Evolutionary conservation across 768 basidiomycete species (phyloP), one percentile per base, ranked within the genome.

Genomic region (Kwoniella dendrophila): DNA sequence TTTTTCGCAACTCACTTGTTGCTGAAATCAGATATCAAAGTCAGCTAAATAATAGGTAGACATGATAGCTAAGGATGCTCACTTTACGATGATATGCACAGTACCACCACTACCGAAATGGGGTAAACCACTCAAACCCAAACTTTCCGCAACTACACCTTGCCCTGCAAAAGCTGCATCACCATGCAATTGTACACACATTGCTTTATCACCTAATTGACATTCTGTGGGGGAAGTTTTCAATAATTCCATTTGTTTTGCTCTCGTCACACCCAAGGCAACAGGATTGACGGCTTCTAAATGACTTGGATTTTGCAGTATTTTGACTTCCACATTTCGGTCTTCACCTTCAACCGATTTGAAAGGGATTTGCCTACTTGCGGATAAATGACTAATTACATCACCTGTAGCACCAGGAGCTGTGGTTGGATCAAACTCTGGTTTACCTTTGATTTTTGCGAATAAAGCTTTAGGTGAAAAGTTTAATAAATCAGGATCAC

Each of bases 121-220:
- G 1, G 93, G 93, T 30, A 96, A 81, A 71, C 91, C 89, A 70
- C 90, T 92, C 56, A 95, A 80, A 4, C 91, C 90, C 32, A 96
- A 82, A 18, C 84, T 83, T 77, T 95, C 93, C 87, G 92, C 93
- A 18, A 93, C 85, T 4, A 95, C 83, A 1, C 93, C 92, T 75
- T 95, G 93, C 0, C 92, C 93, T 0, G 88, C 85, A 73, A 95
- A 94, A 60, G 89, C 90, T 1, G 90, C 92, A 76, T 96, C 93
- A 2, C 93, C 93, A 66, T 95, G 93, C 48, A 96, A 78, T 70
- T 93, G 90, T 0, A 95, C 87, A 64, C 88, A 92, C 85, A 95
- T 87, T 2, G 88, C 93, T 70, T 83, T 84, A 75, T 87, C 86
- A 1, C 90, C 83, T 0, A 84, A 79, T 64, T 70, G 65, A 52